phyloP scores from a whole-genome alignment of 192 early-diverging fungal genomes.

The Umbelopsis vinacea region DNA sequence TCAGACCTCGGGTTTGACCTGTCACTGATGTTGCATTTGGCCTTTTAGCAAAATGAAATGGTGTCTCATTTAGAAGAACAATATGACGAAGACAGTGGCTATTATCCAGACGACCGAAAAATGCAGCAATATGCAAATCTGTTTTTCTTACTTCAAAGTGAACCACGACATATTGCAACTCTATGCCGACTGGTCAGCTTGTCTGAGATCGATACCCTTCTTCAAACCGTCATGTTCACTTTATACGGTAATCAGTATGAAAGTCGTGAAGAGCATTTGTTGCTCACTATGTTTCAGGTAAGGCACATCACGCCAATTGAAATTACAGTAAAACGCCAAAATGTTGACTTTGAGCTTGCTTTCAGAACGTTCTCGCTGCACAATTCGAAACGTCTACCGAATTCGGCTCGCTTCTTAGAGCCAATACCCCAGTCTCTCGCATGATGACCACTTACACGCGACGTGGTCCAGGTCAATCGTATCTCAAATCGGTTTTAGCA shows the following conservation, averaged over 20 bases:
- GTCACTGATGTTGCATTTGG: slow-evolving; percentile 14
- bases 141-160: slow-evolving; percentile 89
- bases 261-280: slow-evolving; percentile 89
- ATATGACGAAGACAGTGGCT: slow-evolving; percentile 36
- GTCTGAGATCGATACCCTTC: slow-evolving; percentile 86
- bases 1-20: not conserved
- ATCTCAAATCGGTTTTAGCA: slow-evolving; percentile 83
- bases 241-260: slow-evolving; percentile 96
- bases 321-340: not conserved
- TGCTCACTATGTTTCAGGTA: slow-evolving; percentile 94
- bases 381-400: slow-evolving; percentile 93
- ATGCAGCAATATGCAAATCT: slow-evolving; percentile 87
- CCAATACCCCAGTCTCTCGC: slow-evolving; percentile 95
- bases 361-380: slow-evolving; percentile 71
- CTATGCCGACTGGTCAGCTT: slow-evolving; percentile 82
- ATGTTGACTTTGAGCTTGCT: no score
- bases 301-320: not conserved
- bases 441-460: slow-evolving; percentile 98
- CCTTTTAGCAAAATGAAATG: slow-evolving; percentile 73
- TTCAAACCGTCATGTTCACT: slow-evolving; percentile 96
- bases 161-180: slow-evolving; percentile 86
- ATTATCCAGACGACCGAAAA: slow-evolving; percentile 77
- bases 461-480: slow-evolving; percentile 88
- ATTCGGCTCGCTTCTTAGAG: slow-evolving; percentile 85
- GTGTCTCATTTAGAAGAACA: slow-evolving; percentile 71